Base-by-base conservation (phyloP, 768 basidiomycete species). In the Trametes villosa region DNA sequence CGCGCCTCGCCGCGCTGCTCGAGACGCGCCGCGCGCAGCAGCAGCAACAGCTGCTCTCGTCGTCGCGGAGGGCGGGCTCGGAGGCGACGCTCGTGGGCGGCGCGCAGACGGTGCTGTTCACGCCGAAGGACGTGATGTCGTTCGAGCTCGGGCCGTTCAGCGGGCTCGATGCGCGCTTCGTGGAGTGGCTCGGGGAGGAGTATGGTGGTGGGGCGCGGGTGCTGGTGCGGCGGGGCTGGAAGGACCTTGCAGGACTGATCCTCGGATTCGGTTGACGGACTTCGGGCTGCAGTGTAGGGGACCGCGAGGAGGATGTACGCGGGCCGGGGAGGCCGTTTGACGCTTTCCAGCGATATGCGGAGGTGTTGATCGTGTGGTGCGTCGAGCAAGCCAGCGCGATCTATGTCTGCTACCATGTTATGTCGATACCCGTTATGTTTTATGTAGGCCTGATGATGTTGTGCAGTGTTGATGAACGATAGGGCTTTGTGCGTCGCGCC, bases 101-200 rank as follows among this genome's bases (percentile, higher is more conserved):
- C 13, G 49, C 61, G 34, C 69, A 67, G 20, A 70, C 61, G 31
- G 71, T 82, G 42, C 74, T 86, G 12, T 71, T 92, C 18, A 78
- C 81, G 2, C 83, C 89, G 12, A 84, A 80, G 65, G 88, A 91
- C 60, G 76, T 93, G 9, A 54, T 84, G 12, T 77, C 83, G 15
- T 86, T 94, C 47, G 89, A 89, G 69, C 80, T 94, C 0, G 87
- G 90, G 1, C 86, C 91, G 8, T 73, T 91, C 59, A 94, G 91
- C 67, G 75, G 78, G 5, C 68, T 86, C 47, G 92, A 94, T 62
- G 86, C 81, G n/a, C 78, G 77, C 42, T 93, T 92, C 69, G 74
- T 92, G 33, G 89, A 91, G 70, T 93, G 90, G 89, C 76, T 94
- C 18, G 83, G 79, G 1, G 79, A 80, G 51, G 88, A 90, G 72